Base-by-base conservation (phyloP, 345 rosid species). In the Pelargonium nanum region DNA sequence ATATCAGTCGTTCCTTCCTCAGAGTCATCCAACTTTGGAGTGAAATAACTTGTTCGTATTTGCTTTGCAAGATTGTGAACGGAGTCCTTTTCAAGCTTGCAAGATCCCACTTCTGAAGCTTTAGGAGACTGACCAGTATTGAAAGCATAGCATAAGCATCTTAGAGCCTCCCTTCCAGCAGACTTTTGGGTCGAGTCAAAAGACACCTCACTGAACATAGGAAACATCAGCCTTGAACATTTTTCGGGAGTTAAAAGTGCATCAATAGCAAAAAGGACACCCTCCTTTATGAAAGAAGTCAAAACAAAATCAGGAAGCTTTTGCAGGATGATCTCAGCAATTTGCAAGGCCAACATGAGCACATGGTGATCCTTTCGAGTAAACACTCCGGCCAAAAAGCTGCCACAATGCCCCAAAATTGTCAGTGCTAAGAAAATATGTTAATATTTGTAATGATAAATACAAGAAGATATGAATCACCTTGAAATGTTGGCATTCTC, bases 321-420 rank as follows among this genome's bases (percentile, higher is more conserved):
- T 74, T 80, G 82, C 63, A 92, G 81, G 67, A 85, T 72, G 58
- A 74, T 79, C 65, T 92, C 89, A 30, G 83, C 74, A 69, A 92
- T 79, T 72, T 80, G 78, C 34, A 92, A 77, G 24, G 91, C 89
- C 64, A 84, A 78, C 61, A 85, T 71, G 61, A 89, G 68, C 52
- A 92, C 78, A 68, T 92, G 99, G 59, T 74, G 76, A 78, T 92
- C 96, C 78, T 87, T 87, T 71, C 91, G 81, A 54, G 89, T 78
- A 65, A 87, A 73, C 55, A 89, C 85, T 4, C 96, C 99, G 63
- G 94, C 95, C 80, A 92, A 71, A 65, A 92, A 91, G 68, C 99
- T 92, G 83, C 68, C 75, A 64, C 62, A 72, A 64, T n/a, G 65
- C 48, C 58, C 24, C 53, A n/a, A 24, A 53, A 65, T 62, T 68